Evolutionary conservation across 2,329 filamentous ascomycete genomes (phyloP).

Genomic region (Aspergillus pseudonomiae): DNA sequence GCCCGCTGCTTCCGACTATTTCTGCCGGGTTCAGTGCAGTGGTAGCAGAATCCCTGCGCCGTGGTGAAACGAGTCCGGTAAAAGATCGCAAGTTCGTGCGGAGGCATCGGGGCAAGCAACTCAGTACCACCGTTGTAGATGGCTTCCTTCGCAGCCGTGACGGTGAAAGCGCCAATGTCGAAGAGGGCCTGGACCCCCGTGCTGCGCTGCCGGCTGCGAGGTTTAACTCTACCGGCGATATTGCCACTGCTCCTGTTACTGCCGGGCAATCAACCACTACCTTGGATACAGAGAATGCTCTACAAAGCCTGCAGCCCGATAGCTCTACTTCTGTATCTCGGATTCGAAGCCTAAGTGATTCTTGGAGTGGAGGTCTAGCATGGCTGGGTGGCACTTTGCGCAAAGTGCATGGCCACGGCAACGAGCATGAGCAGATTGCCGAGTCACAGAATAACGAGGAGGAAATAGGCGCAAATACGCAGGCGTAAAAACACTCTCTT

Average conservation of each 20-base stretch:
- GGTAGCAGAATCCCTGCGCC: slow-evolving; percentile 66
- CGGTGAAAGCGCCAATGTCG: slow-evolving; percentile 21
- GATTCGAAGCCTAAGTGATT: slow-evolving; percentile 43
- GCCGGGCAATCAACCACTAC: slow-evolving; percentile 28
- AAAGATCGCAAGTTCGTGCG: slow-evolving; percentile 34
- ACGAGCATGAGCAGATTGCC: neutral
- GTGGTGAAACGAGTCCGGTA: slow-evolving; percentile 52
- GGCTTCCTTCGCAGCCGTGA: slow-evolving; percentile 22
- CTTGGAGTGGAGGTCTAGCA: slow-evolving; percentile 38
- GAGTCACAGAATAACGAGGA: slow-evolving; percentile 8
- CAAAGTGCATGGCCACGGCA: slow-evolving; percentile 16
- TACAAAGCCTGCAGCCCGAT: slow-evolving; percentile 16
- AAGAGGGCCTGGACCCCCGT: slow-evolving; percentile 21
- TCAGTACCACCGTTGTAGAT: slow-evolving; percentile 30
- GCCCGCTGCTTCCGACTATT: slow-evolving; percentile 62
- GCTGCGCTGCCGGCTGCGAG: slow-evolving; percentile 28
- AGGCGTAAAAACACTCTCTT: slow-evolving; percentile 3
- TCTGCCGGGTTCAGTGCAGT: slow-evolving; percentile 64
- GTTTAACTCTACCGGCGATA: slow-evolving; percentile 31
- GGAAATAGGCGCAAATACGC: slow-evolving; percentile 9
- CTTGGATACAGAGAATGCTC: slow-evolving; percentile 21
- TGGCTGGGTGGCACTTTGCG: slow-evolving; percentile 40
- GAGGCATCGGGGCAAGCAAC: slow-evolving; percentile 30
- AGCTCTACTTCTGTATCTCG: slow-evolving; percentile 26
- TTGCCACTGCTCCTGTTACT: slow-evolving; percentile 22